Conservation (phyloP, 768 basidiomycete genomes). For the Boletellus emodensis region DNA sequence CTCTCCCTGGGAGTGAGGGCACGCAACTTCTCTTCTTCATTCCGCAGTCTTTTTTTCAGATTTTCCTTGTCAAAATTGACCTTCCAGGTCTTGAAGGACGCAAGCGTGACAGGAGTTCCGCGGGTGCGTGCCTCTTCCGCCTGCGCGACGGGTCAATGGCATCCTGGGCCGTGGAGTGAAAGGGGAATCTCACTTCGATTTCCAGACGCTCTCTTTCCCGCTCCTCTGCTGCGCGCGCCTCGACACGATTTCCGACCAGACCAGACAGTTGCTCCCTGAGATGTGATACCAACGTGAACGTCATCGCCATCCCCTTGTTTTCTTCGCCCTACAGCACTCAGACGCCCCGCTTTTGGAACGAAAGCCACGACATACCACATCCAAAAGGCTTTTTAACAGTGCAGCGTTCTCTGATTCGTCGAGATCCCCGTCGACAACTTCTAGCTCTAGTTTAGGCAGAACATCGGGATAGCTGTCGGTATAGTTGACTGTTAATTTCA, state of each 20-base stretch:
- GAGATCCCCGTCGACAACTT: slow-evolving; percentile 60
- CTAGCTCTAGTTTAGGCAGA: slow-evolving; percentile 68
- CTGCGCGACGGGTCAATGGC: slow-evolving; percentile 37
- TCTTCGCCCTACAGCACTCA: slow-evolving; percentile 60
- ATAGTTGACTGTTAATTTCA: slow-evolving; percentile 73
- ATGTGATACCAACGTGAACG: slow-evolving; percentile 87
- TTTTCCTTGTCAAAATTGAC: slow-evolving; percentile 70
- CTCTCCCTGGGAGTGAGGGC: slow-evolving; percentile 72
- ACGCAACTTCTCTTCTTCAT: slow-evolving; percentile 78
- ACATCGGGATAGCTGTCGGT: slow-evolving; percentile 80
- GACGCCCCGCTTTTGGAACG: not conserved
- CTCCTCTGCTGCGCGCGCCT: slow-evolving; percentile 55
- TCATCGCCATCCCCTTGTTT: slow-evolving; percentile 95
- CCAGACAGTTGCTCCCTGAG: slow-evolving; percentile 71
- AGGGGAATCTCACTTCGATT: slow-evolving; percentile 57
- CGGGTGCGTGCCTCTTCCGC: slow-evolving; percentile 83
- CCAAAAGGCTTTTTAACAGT: slow-evolving; percentile 54
- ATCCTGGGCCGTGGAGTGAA: not conserved
- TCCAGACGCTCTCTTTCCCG: slow-evolving; percentile 68
- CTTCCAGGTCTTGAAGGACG: slow-evolving; percentile 82
- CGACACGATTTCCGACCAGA: slow-evolving; percentile 58
- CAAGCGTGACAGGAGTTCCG: slow-evolving; percentile 87
- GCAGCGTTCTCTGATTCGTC: slow-evolving; percentile 52
- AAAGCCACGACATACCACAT: slow-evolving; percentile 43
- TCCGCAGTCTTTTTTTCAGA: slow-evolving; percentile 50